These are phyloP conservation scores for Colletotrichum agaves DNA, from an alignment of 2,329 filamentous ascomycete genomes.

Conservation along the genomic window DNA sequence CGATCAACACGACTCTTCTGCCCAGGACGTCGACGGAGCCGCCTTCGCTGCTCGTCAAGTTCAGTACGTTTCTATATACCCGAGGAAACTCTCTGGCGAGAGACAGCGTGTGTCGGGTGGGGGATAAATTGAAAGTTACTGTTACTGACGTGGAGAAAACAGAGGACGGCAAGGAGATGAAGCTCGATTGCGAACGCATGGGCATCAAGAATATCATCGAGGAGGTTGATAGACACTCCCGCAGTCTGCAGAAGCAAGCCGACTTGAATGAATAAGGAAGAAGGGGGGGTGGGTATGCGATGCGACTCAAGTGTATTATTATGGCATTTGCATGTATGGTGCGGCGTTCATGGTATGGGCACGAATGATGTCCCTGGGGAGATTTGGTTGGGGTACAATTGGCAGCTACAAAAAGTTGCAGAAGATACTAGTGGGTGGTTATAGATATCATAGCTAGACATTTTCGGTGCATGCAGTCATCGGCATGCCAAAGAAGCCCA, in stretches of 20 bases:
- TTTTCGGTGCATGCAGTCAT: background rate
- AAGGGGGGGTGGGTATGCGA: background rate
- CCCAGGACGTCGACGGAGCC: conserved; percentile 75
- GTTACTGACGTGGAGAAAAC: conserved; percentile 14
- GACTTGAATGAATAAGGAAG: conserved; percentile 68
- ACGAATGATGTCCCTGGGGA: conserved; percentile 24
- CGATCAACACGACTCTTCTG: conserved; percentile 81
- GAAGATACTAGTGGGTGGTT: background rate
- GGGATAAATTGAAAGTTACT: no score
- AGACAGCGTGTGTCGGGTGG: no score
- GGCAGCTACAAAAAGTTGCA: conserved; percentile 8
- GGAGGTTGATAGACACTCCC: conserved; percentile 90
- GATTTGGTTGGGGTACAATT: conserved; percentile 19
- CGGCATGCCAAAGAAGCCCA: background rate
- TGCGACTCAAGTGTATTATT: conserved; percentile 21
- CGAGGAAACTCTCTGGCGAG: background rate
- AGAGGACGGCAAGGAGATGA: conserved; percentile 95
- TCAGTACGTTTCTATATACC: conserved; percentile 71
- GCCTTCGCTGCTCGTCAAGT: conserved; percentile 80
- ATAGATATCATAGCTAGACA: background rate
- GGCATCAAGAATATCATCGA: conserved; percentile 88
- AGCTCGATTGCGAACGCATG: conserved; percentile 81
- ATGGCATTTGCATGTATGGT: conserved; percentile 29
- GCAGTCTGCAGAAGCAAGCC: conserved; percentile 82
- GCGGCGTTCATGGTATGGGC: conserved; percentile 32